Evolutionary conservation across 1,284 basidiomycete species (phyloP).

Genomic region (Ustilago curta): DNA sequence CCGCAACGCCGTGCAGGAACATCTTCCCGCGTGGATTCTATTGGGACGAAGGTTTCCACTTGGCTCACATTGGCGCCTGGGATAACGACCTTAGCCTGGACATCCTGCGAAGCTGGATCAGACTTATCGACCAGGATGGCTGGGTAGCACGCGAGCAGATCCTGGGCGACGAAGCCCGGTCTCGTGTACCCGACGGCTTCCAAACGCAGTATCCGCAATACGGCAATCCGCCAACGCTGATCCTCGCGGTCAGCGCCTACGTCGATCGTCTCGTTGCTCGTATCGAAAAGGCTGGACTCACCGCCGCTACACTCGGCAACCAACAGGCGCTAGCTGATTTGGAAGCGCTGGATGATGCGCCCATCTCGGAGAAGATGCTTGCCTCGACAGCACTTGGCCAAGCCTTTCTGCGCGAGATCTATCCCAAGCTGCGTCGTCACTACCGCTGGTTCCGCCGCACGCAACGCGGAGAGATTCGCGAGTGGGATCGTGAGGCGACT

Average conservation of each 20-base stretch:
- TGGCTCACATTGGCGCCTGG: constrained; percentile 88
- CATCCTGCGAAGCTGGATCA: constrained; percentile 88
- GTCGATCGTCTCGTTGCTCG: constrained; percentile 77
- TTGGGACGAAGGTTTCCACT: constrained; percentile 97
- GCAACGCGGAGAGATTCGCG: constrained; percentile 85
- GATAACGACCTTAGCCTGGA: constrained; percentile 90
- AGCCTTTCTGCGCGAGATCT: constrained; percentile 81
- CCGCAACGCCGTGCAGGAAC: constrained; percentile 90
- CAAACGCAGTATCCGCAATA: constrained; percentile 90
- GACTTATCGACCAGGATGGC: constrained; percentile 88
- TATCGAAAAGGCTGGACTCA: constrained; percentile 33
- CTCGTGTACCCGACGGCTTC: constrained; percentile 80
- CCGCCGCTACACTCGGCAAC: constrained; percentile 13
- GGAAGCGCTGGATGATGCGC: constrained; percentile 21
- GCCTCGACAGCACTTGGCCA: constrained; percentile 72
- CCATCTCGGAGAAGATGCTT: constrained; percentile 38
- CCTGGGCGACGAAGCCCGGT: constrained; percentile 91
- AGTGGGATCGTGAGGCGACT: constrained; percentile 83
- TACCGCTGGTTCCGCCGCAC: constrained; percentile 96
- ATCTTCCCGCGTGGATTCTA: constrained; percentile 98
- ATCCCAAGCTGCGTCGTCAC: constrained; percentile 84
- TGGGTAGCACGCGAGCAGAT: constrained; percentile 97
- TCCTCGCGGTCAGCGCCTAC: constrained; percentile 88
- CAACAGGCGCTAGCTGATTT: constrained; percentile 20
- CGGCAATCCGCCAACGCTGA: constrained; percentile 91